phyloP scores from a whole-genome alignment of 306 rosid species.

The Glycine latifolia region DNA sequence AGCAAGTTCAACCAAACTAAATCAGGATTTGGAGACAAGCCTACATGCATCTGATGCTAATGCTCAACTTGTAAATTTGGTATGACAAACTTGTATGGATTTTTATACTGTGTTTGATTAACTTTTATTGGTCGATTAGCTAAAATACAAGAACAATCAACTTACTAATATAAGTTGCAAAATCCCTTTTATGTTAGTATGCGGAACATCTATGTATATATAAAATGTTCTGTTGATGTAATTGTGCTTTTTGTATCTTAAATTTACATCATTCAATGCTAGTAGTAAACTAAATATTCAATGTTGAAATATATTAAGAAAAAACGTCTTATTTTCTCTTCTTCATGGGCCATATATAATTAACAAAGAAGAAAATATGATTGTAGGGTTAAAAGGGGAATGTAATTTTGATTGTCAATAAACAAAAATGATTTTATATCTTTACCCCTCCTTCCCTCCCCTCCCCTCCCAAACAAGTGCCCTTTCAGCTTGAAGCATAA shows the following conservation, averaged over 20 bases:
- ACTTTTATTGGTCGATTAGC: slow-evolving; percentile 30
- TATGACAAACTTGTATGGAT: slow-evolving; percentile 19
- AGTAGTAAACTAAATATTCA: neutral
- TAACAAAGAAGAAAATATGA: too few species aligned
- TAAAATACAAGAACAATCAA: slow-evolving; percentile 17
- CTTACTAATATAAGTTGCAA: neutral
- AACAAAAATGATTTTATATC: neutral
- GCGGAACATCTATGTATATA: neutral
- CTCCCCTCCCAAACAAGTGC: neutral
- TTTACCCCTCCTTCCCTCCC: neutral
- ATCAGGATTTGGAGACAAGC: slow-evolving; percentile 37
- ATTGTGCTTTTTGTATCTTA: slow-evolving; percentile 17
- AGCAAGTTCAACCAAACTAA: slow-evolving; percentile 45
- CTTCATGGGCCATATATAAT: neutral
- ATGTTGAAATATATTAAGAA: slow-evolving; percentile 23
- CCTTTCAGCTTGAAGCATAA: neutral
- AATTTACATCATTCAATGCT: slow-evolving; percentile 1
- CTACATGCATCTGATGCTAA: slow-evolving; percentile 29
- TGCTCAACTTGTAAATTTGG: slow-evolving; percentile 42
- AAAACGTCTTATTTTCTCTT: neutral
- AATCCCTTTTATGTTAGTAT: slow-evolving; percentile 21
- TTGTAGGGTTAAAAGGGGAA: too few species aligned
- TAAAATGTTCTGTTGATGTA: neutral
- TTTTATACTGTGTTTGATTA: slow-evolving; percentile 26
- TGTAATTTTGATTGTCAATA: too few species aligned